Conservation (phyloP, 805 yeast species). For the Yamadazyma insecticola region DNA sequence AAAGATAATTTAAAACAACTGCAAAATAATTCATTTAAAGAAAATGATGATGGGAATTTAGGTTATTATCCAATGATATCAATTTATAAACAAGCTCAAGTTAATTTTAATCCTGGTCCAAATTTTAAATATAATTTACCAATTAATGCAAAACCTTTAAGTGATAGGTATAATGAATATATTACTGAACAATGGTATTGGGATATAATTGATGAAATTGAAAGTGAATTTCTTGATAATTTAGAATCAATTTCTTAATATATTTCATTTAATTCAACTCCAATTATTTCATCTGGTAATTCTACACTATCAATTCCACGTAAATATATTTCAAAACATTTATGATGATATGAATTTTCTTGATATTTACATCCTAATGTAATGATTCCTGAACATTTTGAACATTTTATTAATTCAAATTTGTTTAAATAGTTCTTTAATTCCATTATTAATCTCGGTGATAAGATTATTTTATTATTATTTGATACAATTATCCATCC, state of each 20-base stretch:
- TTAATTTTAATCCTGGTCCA: slow-evolving; percentile 65
- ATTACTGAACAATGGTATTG: slow-evolving; percentile 77
- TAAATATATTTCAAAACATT: slow-evolving; percentile 40
- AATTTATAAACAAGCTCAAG: slow-evolving; percentile 74
- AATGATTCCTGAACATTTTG: slow-evolving; percentile 48
- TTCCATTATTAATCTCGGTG: slow-evolving; percentile 44
- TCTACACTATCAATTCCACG: slow-evolving; percentile 21
- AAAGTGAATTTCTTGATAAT: slow-evolving; percentile 51
- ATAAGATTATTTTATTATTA: slow-evolving; percentile 29
- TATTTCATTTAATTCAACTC: too few relatives aligned
- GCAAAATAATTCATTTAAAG: slow-evolving; percentile 32
- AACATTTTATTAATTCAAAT: slow-evolving; percentile 24
- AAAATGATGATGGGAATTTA: slow-evolving; percentile 73
- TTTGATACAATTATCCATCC: slow-evolving; percentile 24
- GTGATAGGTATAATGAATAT: slow-evolving; percentile 59
- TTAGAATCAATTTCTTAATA: too few relatives aligned
- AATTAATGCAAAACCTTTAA: slow-evolving; percentile 37
- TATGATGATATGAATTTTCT: slow-evolving; percentile 41
- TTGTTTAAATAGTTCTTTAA: slow-evolving; percentile 40
- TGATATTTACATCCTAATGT: slow-evolving; percentile 49
- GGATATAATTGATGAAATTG: slow-evolving; percentile 84
- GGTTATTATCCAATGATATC: slow-evolving; percentile 93
- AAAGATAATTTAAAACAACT: slow-evolving; percentile 41
- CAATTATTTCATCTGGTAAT: too few relatives aligned
- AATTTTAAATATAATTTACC: slow-evolving; percentile 45